Conservation (phyloP, 78 protist genomes). For the Thecamonas trahens region DNA sequence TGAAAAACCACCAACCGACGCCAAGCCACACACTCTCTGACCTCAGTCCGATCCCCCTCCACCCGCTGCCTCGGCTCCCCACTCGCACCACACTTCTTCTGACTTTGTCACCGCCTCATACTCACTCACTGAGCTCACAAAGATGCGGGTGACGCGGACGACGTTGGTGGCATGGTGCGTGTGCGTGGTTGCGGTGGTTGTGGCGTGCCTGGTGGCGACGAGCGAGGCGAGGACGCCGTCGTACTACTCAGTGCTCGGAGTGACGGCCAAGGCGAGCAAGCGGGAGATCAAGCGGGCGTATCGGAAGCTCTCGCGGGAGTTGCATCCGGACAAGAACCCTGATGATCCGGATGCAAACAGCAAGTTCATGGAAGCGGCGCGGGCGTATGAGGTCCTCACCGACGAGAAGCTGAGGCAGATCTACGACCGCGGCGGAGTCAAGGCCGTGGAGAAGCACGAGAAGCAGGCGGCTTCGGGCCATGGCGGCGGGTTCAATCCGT, state of each 20-base stretch:
- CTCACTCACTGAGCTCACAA: no score
- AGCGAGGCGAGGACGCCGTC: no score
- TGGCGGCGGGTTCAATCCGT: neutral
- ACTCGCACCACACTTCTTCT: no score
- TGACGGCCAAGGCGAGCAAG: constrained; percentile 49
- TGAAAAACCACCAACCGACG: no score
- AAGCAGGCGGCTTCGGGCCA: constrained; percentile 44
- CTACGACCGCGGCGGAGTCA: constrained; percentile 87
- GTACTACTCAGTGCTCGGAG: constrained; percentile 57
- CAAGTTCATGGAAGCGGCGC: constrained; percentile 1
- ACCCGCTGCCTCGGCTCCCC: no score
- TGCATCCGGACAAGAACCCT: constrained; percentile 82
- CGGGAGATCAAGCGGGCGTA: constrained; percentile 67
- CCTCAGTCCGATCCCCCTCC: no score
- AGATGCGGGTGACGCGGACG: no score
- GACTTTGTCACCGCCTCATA: no score
- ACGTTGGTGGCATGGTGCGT: no score
- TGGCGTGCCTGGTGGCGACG: no score
- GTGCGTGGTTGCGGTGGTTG: no score
- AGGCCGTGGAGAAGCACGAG: constrained; percentile 60
- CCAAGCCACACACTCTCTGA: no score
- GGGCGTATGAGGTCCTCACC: constrained; percentile 78
- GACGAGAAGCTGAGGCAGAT: constrained; percentile 68
- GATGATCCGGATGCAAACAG: constrained; percentile 27
- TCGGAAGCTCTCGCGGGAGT: constrained; percentile 58